These are phyloP conservation scores for Trypanosomatidae sp. DNA, from an alignment of 208 protist genomes.

Conservation along the genomic window DNA sequence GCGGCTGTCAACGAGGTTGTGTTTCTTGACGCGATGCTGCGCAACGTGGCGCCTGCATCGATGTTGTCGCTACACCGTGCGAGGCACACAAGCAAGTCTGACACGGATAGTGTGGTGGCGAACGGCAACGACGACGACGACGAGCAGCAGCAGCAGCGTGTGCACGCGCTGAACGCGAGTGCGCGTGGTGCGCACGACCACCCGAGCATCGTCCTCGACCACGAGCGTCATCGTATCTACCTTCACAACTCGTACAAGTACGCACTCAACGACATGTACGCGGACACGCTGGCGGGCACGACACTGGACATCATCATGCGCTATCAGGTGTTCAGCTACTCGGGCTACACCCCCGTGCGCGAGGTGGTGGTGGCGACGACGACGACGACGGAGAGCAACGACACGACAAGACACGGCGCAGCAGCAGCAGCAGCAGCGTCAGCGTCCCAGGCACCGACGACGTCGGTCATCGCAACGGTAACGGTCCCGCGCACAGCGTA, in stretches of 20 bases:
- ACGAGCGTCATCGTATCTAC: conserved; percentile 16
- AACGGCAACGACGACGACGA: too few species aligned
- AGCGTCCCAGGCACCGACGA: too few species aligned
- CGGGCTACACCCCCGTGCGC: conserved; percentile 37
- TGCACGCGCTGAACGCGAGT: too few species aligned
- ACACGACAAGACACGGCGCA: too few species aligned
- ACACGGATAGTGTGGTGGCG: too few species aligned
- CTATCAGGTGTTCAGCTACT: conserved; percentile 70
- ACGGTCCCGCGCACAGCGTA: too few species aligned
- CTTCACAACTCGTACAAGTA: conserved; percentile 49
- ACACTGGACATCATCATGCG: conserved; percentile 30
- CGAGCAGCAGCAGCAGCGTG: too few species aligned
- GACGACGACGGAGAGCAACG: conserved; percentile 20
- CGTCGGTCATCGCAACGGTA: too few species aligned
- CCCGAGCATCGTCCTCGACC: conserved; percentile 13
- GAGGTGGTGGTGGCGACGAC: conserved; percentile 11
- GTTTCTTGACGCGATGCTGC: conserved; percentile 32
- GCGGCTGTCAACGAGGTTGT: conserved; percentile 31
- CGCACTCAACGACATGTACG: conserved; percentile 23
- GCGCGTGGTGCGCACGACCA: conserved; percentile 11
- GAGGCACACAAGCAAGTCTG: too few species aligned
- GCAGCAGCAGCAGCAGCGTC: too few species aligned
- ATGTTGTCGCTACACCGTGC: conserved; percentile 1
- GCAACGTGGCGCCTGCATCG: conserved; percentile 6
- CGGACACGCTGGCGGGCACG: conserved; percentile 5